A percentile compares a stretch with the other conserved stretches of the same genome.
phyloP scores from a whole-genome alignment of 805 yeast genomes.

The Cyberlindnera japonica region DNA sequence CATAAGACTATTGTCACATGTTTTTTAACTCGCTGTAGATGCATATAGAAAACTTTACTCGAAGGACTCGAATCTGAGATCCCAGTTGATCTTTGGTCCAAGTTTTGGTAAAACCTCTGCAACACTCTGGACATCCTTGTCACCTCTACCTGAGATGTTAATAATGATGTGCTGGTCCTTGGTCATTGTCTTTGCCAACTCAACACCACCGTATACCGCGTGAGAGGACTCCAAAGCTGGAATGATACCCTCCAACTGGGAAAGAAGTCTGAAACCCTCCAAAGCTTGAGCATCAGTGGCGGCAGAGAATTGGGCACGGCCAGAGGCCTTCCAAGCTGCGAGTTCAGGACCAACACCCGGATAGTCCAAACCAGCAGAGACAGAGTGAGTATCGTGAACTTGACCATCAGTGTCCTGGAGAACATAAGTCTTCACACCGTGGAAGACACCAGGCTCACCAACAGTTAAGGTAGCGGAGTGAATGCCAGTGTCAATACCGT shows the following conservation, averaged over 20 bases:
- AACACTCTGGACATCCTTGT: slow-evolving; percentile 96
- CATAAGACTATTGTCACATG: no score
- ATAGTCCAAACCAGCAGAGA: slow-evolving; percentile 96
- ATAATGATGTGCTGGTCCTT: slow-evolving; percentile 80
- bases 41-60: slow-evolving; percentile 6
- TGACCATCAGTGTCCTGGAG: slow-evolving; percentile 93
- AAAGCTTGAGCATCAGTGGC: slow-evolving; percentile 96
- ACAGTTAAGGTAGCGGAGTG: slow-evolving; percentile 96
- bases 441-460: slow-evolving; percentile 96
- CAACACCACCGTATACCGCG: slow-evolving; percentile 88
- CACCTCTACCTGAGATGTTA: slow-evolving; percentile 97
- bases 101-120: slow-evolving; percentile 88
- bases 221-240: slow-evolving; percentile 98
- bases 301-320: slow-evolving; percentile 86
- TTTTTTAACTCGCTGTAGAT: background rate
- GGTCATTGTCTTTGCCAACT: slow-evolving; percentile 79
- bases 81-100: slow-evolving; percentile 95
- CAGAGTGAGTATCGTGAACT: slow-evolving; percentile 95
- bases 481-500: slow-evolving; percentile 81
- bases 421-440: slow-evolving; percentile 93
- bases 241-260: slow-evolving; percentile 95
- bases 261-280: slow-evolving; percentile 80
- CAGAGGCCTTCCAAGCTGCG: slow-evolving; percentile 90
- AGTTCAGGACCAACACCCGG: slow-evolving; percentile 99
- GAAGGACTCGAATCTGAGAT: slow-evolving; percentile 70